Conservation (phyloP, 768 basidiomycete genomes). For the Wakefieldia striispora region DNA sequence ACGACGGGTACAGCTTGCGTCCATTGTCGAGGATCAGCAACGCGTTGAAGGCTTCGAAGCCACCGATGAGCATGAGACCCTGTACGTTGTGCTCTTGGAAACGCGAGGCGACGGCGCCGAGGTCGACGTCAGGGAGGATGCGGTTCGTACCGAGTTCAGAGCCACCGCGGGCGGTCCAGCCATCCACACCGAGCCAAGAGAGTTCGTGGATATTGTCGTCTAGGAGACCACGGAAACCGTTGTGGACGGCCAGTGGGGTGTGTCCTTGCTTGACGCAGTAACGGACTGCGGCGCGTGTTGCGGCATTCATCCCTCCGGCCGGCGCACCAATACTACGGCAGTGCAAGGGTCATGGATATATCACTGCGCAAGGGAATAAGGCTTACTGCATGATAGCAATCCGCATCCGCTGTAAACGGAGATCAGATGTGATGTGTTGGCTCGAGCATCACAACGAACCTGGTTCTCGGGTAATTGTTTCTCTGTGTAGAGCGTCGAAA, state of each 20-base stretch:
- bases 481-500: conserved; percentile 58
- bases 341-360: neutral
- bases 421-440: conserved; percentile 10
- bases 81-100: conserved; percentile 86
- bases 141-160: conserved; percentile 98
- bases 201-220: conserved; percentile 85
- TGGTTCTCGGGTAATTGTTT: conserved; percentile 50
- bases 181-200: conserved; percentile 95
- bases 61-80: conserved; percentile 86
- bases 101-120: conserved; percentile 85
- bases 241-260: conserved; percentile 88
- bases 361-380: neutral
- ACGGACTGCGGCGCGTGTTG: conserved; percentile 89
- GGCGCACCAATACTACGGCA: conserved; percentile 83
- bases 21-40: conserved; percentile 77
- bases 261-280: conserved; percentile 94
- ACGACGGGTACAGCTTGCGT: conserved; percentile 79
- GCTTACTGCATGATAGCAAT: conserved; percentile 83
- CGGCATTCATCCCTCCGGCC: conserved; percentile 98
- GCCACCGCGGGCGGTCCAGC: conserved; percentile 94
- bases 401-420: conserved; percentile 58
- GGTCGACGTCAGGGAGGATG: conserved; percentile 76
- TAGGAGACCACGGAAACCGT: conserved; percentile 93
- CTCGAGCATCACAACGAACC: conserved; percentile 28
- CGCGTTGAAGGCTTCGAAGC: conserved; percentile 91